These are phyloP conservation scores for Nothomitra cinnamomea DNA, from an alignment of 2,329 filamentous ascomycete species.

Conservation along the genomic window DNA sequence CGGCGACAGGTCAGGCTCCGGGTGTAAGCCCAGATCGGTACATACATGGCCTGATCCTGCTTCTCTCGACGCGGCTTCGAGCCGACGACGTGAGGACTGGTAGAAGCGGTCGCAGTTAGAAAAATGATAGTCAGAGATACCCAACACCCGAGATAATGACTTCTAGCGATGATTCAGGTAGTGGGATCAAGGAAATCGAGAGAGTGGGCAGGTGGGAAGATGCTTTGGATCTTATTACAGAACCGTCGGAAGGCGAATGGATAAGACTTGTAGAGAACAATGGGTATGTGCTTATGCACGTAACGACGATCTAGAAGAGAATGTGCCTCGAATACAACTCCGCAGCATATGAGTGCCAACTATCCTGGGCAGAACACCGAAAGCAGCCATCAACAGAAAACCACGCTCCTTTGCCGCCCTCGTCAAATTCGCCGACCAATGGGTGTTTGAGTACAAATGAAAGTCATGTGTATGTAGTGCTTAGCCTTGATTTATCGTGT, in stretches of 20 bases:
- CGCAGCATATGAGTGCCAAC: slow-evolving; percentile 3
- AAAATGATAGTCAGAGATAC: too few species aligned
- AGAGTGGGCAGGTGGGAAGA: not conserved
- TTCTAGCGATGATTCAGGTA: not conserved
- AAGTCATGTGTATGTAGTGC: not conserved
- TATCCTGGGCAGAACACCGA: slow-evolving; percentile 3
- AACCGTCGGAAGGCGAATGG: not conserved
- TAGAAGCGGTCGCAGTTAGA: too few species aligned
- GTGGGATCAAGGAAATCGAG: not conserved
- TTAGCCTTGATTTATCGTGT: not conserved
- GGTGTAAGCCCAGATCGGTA: too few species aligned
- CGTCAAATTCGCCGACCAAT: slow-evolving; percentile 3
- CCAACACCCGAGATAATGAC: not conserved
- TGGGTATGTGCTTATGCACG: not conserved
- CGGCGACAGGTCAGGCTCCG: too few species aligned
- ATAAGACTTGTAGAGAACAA: not conserved
- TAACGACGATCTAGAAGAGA: not conserved
- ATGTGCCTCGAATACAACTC: not conserved
- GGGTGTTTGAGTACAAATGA: not conserved
- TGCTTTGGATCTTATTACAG: not conserved
- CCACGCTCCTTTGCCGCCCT: not conserved
- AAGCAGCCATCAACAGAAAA: not conserved
- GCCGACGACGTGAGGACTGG: too few species aligned
- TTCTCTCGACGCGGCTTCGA: too few species aligned
- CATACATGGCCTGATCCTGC: too few species aligned